Percentiles rank a stretch among this genome's conserved stretches.
Evolutionary conservation across 1,284 basidiomycete species (phyloP).

Genomic region (Rhodotorula mucilaginosa): DNA sequence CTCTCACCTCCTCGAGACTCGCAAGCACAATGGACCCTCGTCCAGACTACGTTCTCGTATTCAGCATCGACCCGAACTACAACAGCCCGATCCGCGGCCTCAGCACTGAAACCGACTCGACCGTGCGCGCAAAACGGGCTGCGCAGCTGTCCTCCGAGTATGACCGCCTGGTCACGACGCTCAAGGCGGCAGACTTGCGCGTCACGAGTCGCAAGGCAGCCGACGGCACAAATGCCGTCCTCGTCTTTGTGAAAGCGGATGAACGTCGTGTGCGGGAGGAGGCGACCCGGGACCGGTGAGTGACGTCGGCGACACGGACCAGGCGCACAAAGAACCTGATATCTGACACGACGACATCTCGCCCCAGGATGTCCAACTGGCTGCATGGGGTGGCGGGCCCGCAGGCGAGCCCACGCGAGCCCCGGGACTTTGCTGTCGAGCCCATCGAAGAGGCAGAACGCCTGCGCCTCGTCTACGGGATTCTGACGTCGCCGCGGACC

Average conservation of each 20-base stretch:
- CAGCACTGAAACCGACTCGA: background rate
- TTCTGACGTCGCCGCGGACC: slow-evolving; percentile 57
- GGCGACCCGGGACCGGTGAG: slow-evolving; percentile 71
- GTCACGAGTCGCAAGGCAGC: slow-evolving; percentile 71
- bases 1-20: too few relatives aligned
- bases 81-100: slow-evolving; percentile 15
- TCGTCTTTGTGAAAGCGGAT: slow-evolving; percentile 75
- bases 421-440: slow-evolving; percentile 52
- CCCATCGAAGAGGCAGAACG: slow-evolving; percentile 67
- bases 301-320: background rate
- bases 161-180: slow-evolving; percentile 59
- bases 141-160: slow-evolving; percentile 59
- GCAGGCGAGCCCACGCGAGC: slow-evolving; percentile 54
- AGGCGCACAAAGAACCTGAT: background rate
- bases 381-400: slow-evolving; percentile 58
- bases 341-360: background rate
- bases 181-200: slow-evolving; percentile 62
- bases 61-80: slow-evolving; percentile 8
- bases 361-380: slow-evolving; percentile 61
- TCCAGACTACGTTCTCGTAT: slow-evolving; percentile 35
- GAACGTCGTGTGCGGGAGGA: slow-evolving; percentile 63
- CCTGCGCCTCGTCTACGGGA: slow-evolving; percentile 72
- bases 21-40: slow-evolving; percentile 10
- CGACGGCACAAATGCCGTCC: slow-evolving; percentile 65
- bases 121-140: slow-evolving; percentile 3